Evolutionary conservation across 2,329 filamentous ascomycete species (phyloP).

Genomic region (Diaporthe sp.): DNA sequence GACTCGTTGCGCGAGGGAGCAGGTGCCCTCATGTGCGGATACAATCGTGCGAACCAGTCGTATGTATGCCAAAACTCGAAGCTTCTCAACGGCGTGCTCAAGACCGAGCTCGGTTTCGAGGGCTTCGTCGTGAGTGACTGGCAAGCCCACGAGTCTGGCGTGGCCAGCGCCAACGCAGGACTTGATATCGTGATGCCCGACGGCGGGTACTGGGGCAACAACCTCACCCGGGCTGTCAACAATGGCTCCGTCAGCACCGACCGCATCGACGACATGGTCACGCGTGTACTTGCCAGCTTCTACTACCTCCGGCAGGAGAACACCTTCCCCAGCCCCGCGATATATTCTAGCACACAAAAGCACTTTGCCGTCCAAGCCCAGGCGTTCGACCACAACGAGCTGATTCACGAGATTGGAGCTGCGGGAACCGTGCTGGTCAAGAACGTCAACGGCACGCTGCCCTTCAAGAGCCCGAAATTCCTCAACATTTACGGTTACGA

Average conservation of each 20-base stretch:
- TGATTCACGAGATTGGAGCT: constrained; percentile 33
- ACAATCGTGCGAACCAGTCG: constrained; percentile 40
- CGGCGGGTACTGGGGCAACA: constrained; percentile 49
- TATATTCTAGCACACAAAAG: constrained; percentile 31
- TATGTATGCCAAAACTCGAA: constrained; percentile 78
- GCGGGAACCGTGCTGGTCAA: constrained; percentile 64
- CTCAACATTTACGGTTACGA: constrained; percentile 66
- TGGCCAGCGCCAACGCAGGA: constrained; percentile 71
- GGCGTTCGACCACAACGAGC: constrained; percentile 13
- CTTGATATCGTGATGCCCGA: constrained; percentile 78
- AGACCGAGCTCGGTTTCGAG: constrained; percentile 68
- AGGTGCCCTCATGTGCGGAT: constrained; percentile 29
- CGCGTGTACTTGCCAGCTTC: constrained; percentile 39
- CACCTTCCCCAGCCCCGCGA: constrained; percentile 23
- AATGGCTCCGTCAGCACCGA: constrained; percentile 68
- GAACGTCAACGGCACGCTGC: constrained; percentile 66
- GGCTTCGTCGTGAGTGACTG: constrained; percentile 78
- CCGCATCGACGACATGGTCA: constrained; percentile 67
- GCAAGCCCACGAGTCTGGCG: constrained; percentile 72
- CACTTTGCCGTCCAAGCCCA: constrained; percentile 33
- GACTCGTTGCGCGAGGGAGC: constrained; percentile 30
- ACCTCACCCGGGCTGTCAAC: constrained; percentile 67
- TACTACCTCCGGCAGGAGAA: constrained; percentile 31
- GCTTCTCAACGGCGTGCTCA: constrained; percentile 74
- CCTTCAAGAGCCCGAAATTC: constrained; percentile 64